Evolutionary conservation across 108 stramenopile genomes (phyloP).

Genomic region (Nitzschia palea): DNA sequence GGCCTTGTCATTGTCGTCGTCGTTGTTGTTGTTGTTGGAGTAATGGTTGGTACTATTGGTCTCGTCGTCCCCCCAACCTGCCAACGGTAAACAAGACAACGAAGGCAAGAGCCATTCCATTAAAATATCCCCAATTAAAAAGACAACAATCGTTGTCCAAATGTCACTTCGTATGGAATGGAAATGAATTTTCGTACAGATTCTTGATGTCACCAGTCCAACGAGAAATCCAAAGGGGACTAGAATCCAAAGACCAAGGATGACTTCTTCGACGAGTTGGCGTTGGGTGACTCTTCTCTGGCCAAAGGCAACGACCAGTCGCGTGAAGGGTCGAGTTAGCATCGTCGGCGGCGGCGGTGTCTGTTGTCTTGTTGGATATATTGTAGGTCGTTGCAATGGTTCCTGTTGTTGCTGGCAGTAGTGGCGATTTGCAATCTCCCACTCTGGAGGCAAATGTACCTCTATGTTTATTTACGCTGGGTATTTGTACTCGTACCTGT

Average conservation of each 20-base stretch:
- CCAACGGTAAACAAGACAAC: constrained; percentile 37
- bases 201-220: constrained; percentile 27
- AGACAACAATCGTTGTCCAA: constrained; percentile 38
- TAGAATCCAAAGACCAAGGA: constrained; percentile 27
- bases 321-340: constrained; percentile 35
- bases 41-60: constrained; percentile 17
- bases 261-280: constrained; percentile 32
- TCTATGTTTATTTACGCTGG: no score
- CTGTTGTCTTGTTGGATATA: no score
- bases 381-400: no score
- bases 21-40: background rate
- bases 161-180: constrained; percentile 36
- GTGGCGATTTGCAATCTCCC: no score
- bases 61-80: background rate
- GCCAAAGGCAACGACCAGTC: constrained; percentile 41
- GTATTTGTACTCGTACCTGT: no score
- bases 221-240: constrained; percentile 36
- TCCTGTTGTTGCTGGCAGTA: no score
- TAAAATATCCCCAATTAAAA: constrained; percentile 39
- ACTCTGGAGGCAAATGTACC: no score
- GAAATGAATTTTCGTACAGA: constrained; percentile 35
- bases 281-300: constrained; percentile 30
- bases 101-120: constrained; percentile 45
- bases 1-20: constrained; percentile 4
- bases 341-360: no score